These are phyloP conservation scores for Mytilinidion resinicola DNA, from an alignment of 495 filamentous ascomycete genomes.

Conservation along the genomic window DNA sequence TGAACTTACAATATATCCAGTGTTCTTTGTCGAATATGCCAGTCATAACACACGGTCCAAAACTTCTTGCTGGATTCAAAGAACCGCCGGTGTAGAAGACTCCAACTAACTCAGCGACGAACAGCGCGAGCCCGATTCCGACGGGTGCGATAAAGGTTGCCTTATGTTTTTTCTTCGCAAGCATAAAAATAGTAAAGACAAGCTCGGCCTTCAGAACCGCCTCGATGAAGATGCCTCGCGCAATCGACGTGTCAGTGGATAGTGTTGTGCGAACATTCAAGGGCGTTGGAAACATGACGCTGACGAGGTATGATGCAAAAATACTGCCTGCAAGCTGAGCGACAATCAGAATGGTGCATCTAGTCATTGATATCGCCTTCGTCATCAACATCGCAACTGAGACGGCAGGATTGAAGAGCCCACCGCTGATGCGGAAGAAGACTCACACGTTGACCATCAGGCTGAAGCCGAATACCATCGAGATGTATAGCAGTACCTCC, in stretches of 20 bases:
- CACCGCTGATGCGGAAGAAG: slow-evolving; percentile 72
- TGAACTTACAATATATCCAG: slow-evolving; percentile 28
- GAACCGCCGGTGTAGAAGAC: slow-evolving; percentile 34
- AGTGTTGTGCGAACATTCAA: slow-evolving; percentile 48
- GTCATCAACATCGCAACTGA: slow-evolving; percentile 54
- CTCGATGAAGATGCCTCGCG: slow-evolving; percentile 69
- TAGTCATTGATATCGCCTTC: slow-evolving; percentile 46
- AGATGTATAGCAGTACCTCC: slow-evolving; percentile 51
- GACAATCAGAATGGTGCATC: slow-evolving; percentile 45
- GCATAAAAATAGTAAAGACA: slow-evolving; percentile 71
- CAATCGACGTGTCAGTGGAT: slow-evolving; percentile 49
- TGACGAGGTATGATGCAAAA: slow-evolving; percentile 53
- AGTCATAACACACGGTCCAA: slow-evolving; percentile 26
- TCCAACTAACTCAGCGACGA: slow-evolving; percentile 51
- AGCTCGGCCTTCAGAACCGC: slow-evolving; percentile 71
- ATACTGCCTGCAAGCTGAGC: slow-evolving; percentile 54
- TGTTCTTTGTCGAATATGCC: slow-evolving; percentile 19
- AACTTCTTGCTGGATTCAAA: slow-evolving; percentile 26
- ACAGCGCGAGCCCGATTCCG: slow-evolving; percentile 67
- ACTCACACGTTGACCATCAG: slow-evolving; percentile 77
- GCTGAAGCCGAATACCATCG: slow-evolving; percentile 65
- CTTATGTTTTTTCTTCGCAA: slow-evolving; percentile 64
- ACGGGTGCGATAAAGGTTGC: slow-evolving; percentile 71
- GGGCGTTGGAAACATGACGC: slow-evolving; percentile 52
- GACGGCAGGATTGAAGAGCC: slow-evolving; percentile 75